Percentiles rank a stretch among this genome's conserved stretches.
These are phyloP conservation scores for Orbilia javanica DNA, from an alignment of 2,329 filamentous ascomycete species.

Conservation along the genomic window DNA sequence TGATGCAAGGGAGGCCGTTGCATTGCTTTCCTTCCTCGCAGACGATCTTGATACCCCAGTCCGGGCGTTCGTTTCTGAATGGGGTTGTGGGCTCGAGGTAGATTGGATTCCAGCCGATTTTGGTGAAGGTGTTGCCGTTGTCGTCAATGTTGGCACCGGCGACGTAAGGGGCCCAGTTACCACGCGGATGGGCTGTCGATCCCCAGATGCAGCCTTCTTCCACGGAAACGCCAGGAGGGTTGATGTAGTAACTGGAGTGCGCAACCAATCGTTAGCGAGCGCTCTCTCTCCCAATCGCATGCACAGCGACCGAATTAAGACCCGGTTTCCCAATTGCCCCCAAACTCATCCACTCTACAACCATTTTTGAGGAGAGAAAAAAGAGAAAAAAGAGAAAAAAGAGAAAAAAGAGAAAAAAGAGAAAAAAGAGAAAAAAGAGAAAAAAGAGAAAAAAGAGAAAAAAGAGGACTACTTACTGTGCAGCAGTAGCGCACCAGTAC, in stretches of 20 bases:
- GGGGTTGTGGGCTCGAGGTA: constrained; percentile 71
- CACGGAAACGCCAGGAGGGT: constrained; percentile 75
- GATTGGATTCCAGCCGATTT: constrained; percentile 82
- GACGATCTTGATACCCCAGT: constrained; percentile 77
- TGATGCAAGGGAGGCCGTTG: constrained; percentile 80
- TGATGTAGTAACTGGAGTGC: constrained; percentile 77
- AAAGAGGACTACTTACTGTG: constrained; percentile 73
- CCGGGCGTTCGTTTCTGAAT: constrained; percentile 72
- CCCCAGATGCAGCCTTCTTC: constrained; percentile 80
- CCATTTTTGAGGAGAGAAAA: constrained; percentile 52
- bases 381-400: not conserved
- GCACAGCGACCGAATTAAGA: too few species aligned
- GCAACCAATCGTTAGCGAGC: constrained; percentile 58
- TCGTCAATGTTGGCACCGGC: constrained; percentile 78
- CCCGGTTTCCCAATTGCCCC: too few species aligned
- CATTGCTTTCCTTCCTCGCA: constrained; percentile 74
- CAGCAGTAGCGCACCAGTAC: constrained; percentile 80
- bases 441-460: not conserved
- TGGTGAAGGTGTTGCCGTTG: constrained; percentile 77
- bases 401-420: not conserved
- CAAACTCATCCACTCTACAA: not conserved
- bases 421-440: constrained; percentile 39
- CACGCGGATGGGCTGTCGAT: constrained; percentile 72
- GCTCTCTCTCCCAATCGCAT: too few species aligned
- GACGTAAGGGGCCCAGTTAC: constrained; percentile 83